Percentiles rank a stretch among this genome's conserved stretches.
These are phyloP conservation scores for Drechslerella dactyloides DNA, from an alignment of 2,329 filamentous ascomycete species.

Conservation along the genomic window DNA sequence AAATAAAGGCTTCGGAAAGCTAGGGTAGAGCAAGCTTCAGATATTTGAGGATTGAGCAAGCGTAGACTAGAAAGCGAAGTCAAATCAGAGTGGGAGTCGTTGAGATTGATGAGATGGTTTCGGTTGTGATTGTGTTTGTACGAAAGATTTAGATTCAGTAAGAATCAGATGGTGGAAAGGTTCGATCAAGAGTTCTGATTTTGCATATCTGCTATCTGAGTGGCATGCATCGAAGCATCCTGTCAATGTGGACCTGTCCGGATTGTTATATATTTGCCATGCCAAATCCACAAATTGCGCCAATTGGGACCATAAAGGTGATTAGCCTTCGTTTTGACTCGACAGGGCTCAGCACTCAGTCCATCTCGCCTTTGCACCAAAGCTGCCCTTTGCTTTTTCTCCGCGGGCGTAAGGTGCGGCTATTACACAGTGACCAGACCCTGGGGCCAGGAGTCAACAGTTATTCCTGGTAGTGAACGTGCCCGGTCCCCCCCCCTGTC, in stretches of 20 bases:
- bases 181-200: not conserved
- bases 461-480: constrained; percentile 7
- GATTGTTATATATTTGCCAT: constrained; percentile 48
- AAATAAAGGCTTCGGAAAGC: no score
- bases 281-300: constrained; percentile 26
- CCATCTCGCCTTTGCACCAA: not conserved
- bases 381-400: constrained; percentile 38
- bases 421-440: constrained; percentile 22
- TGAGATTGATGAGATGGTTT: no score
- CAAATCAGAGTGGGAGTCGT: no score
- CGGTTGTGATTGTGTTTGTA: no score
- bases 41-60: no score
- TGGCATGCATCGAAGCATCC: constrained; percentile 27
- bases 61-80: no score
- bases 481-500: constrained; percentile 23
- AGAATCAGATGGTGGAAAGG: not conserved
- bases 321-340: constrained; percentile 16
- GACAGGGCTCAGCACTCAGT: constrained; percentile 42
- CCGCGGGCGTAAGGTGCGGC: constrained; percentile 28
- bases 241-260: constrained; percentile 43
- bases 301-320: constrained; percentile 25
- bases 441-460: constrained; percentile 21
- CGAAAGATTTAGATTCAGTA: no score
- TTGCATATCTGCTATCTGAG: constrained; percentile 17
- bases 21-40: no score